Percentiles rank a stretch among this genome's conserved stretches.
Evolutionary conservation across 2,329 filamentous ascomycete species (phyloP).

Genomic region (Polytolypa hystricis): DNA sequence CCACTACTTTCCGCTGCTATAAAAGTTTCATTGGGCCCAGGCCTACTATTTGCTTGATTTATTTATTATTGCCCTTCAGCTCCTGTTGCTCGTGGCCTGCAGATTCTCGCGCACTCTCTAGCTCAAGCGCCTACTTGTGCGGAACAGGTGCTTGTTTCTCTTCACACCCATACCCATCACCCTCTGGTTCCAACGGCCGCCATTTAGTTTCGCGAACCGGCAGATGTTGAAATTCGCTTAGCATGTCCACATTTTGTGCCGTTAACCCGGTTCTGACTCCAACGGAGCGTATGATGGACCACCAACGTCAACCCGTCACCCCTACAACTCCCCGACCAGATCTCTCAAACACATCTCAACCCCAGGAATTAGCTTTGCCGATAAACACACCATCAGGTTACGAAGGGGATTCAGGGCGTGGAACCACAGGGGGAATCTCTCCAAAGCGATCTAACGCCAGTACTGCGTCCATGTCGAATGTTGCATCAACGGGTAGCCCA

Average conservation of each 20-base stretch:
- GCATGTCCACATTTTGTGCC: slow-evolving; percentile 50
- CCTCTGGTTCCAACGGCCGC: slow-evolving; percentile 8
- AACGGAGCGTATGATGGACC: slow-evolving; percentile 34
- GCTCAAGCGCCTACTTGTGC: background rate
- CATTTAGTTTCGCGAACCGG: slow-evolving; percentile 13
- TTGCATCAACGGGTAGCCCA: slow-evolving; percentile 1
- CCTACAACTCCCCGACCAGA: slow-evolving; percentile 42
- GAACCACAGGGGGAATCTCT: background rate
- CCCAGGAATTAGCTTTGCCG: background rate
- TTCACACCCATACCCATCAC: too few relatives aligned
- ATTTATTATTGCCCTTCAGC: background rate
- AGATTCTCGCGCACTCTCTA: background rate
- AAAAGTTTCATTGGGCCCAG: too few relatives aligned
- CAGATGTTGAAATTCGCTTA: slow-evolving; percentile 23
- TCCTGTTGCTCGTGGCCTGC: background rate
- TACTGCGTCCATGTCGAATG: background rate
- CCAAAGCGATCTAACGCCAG: background rate
- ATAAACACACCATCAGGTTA: background rate
- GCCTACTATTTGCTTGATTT: too few relatives aligned
- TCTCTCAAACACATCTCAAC: slow-evolving; percentile 27
- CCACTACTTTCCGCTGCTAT: too few relatives aligned
- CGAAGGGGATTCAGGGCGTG: slow-evolving; percentile 4
- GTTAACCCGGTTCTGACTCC: slow-evolving; percentile 47
- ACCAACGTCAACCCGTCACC: slow-evolving; percentile 26
- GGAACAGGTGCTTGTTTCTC: background rate